Evolutionary conservation across 768 basidiomycete species (phyloP).

Genomic region (Auriscalpium vulgare): DNA sequence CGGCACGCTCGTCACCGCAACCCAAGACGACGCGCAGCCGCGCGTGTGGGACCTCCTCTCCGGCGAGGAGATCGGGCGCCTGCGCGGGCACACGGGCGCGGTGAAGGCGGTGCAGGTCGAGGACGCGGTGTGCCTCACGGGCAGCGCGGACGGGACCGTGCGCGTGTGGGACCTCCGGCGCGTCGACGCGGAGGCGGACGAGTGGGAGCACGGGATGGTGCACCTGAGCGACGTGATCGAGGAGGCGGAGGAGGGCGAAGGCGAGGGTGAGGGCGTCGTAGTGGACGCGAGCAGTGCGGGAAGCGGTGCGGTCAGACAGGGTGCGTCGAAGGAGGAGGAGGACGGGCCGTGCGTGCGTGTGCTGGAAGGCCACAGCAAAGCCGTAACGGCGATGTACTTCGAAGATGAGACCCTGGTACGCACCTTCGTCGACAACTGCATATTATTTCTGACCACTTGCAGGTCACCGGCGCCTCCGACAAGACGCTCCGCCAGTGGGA

Average conservation of each 20-base stretch:
- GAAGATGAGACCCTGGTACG: constrained; percentile 88
- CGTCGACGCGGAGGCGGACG: constrained; percentile 63
- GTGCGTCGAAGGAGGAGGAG: constrained; percentile 28
- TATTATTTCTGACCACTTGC: neutral
- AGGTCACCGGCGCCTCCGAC: constrained; percentile 97
- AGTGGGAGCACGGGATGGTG: constrained; percentile 44
- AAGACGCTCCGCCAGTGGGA: constrained; percentile 99
- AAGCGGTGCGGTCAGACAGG: constrained; percentile 16
- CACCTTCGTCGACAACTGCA: constrained; percentile 5
- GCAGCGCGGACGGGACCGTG: constrained; percentile 79
- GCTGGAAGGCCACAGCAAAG: constrained; percentile 87
- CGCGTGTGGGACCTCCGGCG: constrained; percentile 86
- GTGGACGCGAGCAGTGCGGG: constrained; percentile 29
- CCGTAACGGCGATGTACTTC: constrained; percentile 90
- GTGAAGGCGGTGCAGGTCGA: constrained; percentile 94
- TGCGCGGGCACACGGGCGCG: constrained; percentile 72
- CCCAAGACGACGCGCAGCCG: constrained; percentile 78
- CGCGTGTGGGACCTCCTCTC: constrained; percentile 92
- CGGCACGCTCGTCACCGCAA: constrained; percentile 83
- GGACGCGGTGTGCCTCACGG: constrained; percentile 83
- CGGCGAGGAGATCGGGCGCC: constrained; percentile 77
- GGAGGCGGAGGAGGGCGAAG: constrained; percentile 44
- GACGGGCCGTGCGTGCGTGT: constrained; percentile 62
- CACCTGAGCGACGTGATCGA: constrained; percentile 56
- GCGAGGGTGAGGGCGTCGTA: constrained; percentile 22